Percentiles rank a stretch among this genome's conserved stretches.
These are phyloP conservation scores for Crithidia thermophila DNA, from an alignment of 208 protist species.

Conservation along the genomic window DNA sequence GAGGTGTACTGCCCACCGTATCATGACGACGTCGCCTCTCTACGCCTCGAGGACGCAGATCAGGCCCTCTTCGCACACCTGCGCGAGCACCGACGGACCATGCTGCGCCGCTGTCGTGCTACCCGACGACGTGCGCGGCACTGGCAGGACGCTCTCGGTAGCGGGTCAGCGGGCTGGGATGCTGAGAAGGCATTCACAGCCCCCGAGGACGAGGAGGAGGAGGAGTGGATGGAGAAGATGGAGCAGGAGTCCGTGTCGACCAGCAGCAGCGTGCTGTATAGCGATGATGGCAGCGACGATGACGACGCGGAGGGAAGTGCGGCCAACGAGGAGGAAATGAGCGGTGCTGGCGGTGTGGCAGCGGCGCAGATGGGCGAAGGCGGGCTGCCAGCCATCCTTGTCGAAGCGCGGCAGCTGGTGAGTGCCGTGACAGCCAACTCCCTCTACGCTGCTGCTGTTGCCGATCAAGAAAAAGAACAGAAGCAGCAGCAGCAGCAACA, in stretches of 20 bases:
- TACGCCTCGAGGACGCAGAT: slow-evolving; percentile 24
- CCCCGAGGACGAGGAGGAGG: slow-evolving; percentile 1
- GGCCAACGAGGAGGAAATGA: background rate
- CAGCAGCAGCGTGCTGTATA: slow-evolving; percentile 40
- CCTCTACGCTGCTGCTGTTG: slow-evolving; percentile 23
- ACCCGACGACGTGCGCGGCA: background rate
- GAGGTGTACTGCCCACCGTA: slow-evolving; percentile 87
- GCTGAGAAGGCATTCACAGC: background rate
- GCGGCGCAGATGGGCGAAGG: background rate
- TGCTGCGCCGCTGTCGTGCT: slow-evolving; percentile 25
- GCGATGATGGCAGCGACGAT: slow-evolving; percentile 14
- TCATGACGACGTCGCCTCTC: slow-evolving; percentile 34
- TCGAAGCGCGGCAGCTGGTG: slow-evolving; percentile 12
- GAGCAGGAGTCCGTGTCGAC: slow-evolving; percentile 57
- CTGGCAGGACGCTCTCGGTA: background rate
- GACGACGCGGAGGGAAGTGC: background rate
- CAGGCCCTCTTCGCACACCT: slow-evolving; percentile 20
- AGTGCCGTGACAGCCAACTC: background rate
- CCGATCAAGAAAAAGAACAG: slow-evolving; percentile 6
- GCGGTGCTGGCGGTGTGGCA: background rate
- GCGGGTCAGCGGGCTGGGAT: background rate
- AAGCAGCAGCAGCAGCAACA: background rate
- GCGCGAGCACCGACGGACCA: slow-evolving; percentile 22
- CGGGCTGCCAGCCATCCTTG: background rate
- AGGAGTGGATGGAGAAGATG: slow-evolving; percentile 31